Conservation (phyloP, 371 early-diverging fungal species). For the Mucor saturninus region DNA sequence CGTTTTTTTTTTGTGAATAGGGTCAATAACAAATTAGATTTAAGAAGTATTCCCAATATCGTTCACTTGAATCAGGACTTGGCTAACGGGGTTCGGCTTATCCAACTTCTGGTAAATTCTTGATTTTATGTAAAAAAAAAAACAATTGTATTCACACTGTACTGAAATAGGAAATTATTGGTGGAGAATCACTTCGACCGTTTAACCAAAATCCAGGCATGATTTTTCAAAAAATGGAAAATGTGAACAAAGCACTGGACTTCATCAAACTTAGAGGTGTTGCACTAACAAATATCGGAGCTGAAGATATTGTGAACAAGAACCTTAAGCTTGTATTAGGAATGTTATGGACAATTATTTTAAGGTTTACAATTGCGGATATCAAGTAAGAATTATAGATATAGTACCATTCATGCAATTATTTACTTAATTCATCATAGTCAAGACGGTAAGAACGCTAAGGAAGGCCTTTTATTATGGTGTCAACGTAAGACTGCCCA, state of each 20-base stretch:
- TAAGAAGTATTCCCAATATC: conserved; percentile 64
- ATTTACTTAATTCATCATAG: conserved; percentile 31
- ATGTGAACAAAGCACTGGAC: conserved; percentile 91
- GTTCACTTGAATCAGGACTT: conserved; percentile 73
- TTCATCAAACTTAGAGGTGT: conserved; percentile 90
- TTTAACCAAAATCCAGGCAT: conserved; percentile 90
- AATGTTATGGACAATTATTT: conserved; percentile 98
- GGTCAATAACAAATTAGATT: conserved; percentile 91
- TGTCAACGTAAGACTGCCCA: conserved; percentile 93
- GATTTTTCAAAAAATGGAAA: conserved; percentile 95
- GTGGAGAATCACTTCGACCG: conserved; percentile 73
- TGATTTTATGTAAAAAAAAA: conserved; percentile 7
- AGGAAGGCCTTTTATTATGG: conserved; percentile 94
- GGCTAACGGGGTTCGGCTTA: conserved; percentile 83
- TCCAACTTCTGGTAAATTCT: conserved; percentile 77
- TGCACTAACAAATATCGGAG: conserved; percentile 92
- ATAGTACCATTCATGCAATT: neutral
- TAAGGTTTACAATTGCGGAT: conserved; percentile 93
- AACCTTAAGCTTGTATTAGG: conserved; percentile 96
- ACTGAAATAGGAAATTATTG: conserved; percentile 76
- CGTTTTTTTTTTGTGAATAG: conserved; percentile 47
- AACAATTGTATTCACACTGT: neutral
- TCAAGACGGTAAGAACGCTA: conserved; percentile 93
- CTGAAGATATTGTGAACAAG: conserved; percentile 96
- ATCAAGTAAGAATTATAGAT: conserved; percentile 63